Base-by-base conservation (phyloP, 129 eudicot genomes). In the Ambrosia artemisiifolia region DNA sequence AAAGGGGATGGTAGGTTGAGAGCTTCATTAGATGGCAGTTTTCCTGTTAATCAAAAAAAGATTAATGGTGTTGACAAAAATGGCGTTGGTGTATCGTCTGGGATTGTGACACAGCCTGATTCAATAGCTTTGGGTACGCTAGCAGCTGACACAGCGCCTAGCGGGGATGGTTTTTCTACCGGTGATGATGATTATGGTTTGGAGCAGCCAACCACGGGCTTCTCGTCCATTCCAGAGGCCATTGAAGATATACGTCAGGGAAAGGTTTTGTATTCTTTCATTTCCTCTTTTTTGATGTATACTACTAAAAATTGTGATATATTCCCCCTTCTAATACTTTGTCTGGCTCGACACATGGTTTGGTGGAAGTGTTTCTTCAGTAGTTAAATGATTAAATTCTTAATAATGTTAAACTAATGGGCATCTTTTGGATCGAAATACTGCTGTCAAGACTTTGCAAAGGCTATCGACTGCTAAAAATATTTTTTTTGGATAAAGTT, bases 181-280 rank as follows among this genome's bases (percentile, higher is more conserved):
- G 80, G 51, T 51, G 71, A 70, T 56, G 84, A 79, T 69, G 97
- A 91, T 67, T 85, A 69, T 65, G 87, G 83, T 61, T 78, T 82
- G 74, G 95, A 91, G 72, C 83, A 55, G 44, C 89, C 97, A 35
- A 72, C 91, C 7, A 47, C 77, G 44, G 95, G 92, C 17, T 91
- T 87, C 65, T 78, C 95, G 20, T 88, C 97, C 13, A 83, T 91
- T 30, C 80, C 91, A 3, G 92, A 91, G 34, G 97, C 97, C n/a
- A 83, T 88, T 50, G 90, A 88, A 79, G 97, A 88, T 73, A 85
- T 91, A 70, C 88, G 86, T 3, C 82, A 83, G 54, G 97, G 97
- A 69, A 91, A 88, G 92, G 97, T 88, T 63, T 59, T 77, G 73
- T 66, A 19, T 56, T 67, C 17, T 32, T 36, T 55, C 54, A 20